Evolutionary conservation across 1,139 yeast genomes (phyloP).

Genomic region (Taphrina wiesneri): DNA sequence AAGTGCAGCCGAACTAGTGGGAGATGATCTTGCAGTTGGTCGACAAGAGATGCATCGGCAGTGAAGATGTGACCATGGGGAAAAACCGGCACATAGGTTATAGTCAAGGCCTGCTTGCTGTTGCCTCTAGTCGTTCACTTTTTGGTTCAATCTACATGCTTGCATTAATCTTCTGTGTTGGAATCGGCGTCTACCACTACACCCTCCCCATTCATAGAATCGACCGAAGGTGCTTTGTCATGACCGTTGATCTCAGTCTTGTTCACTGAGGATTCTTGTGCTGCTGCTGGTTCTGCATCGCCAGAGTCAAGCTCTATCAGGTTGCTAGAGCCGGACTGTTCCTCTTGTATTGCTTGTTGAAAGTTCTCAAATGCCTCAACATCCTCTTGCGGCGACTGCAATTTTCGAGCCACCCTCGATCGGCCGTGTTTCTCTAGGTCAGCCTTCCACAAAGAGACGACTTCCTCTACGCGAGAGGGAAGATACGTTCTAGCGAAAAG

Average conservation of each 20-base stretch:
- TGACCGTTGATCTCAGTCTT: not conserved
- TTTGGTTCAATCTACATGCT: constrained; percentile 5
- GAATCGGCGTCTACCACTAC: constrained; percentile 3
- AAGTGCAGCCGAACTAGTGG: not conserved
- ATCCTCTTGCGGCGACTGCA: constrained; percentile 3
- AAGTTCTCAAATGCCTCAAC: constrained; percentile 11
- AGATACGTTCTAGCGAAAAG: constrained; percentile 73
- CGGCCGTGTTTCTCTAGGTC: constrained; percentile 13
- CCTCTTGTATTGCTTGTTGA: constrained; percentile 10
- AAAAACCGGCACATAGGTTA: too few relatives aligned
- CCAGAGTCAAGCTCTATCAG: not conserved
- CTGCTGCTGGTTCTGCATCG: not conserved
- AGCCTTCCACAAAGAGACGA: constrained; percentile 10
- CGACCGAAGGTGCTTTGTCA: not conserved
- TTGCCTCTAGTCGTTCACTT: too few relatives aligned
- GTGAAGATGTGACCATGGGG: too few relatives aligned
- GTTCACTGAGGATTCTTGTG: not conserved
- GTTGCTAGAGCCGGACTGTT: not conserved
- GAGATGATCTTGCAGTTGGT: too few relatives aligned
- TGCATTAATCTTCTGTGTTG: not conserved
- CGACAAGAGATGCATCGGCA: too few relatives aligned
- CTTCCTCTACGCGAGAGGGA: constrained; percentile 20
- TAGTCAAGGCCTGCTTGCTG: too few relatives aligned
- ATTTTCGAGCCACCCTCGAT: not conserved
- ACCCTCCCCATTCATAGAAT: constrained; percentile 1